Base-by-base conservation (phyloP, 768 basidiomycete genomes). In the Tulasnella sp. region DNA sequence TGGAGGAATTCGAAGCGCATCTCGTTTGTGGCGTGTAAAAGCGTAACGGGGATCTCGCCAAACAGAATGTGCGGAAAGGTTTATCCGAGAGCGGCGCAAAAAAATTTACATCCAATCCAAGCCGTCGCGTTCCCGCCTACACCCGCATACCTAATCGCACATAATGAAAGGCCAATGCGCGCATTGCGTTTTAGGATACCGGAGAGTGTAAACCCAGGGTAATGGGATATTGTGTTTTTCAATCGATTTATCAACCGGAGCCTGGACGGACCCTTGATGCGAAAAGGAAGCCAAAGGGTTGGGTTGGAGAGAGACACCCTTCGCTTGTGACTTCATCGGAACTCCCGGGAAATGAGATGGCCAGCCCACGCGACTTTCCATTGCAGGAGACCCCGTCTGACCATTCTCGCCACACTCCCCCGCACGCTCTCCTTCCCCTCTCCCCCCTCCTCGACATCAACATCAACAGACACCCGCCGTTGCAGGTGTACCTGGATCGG, bases 171-270 rank as follows among this genome's bases (percentile, higher is more conserved):
- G 44, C 11, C 44, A 44, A 35, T 2, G 35, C 35, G 35, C 35
- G 5, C 35, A 35, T 35, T 29, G n/a, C 23, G 5, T 5, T 5
- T 42, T 40, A 73, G n/a, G 26, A 73, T 15, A 73, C 71, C 46
- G 32, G 44, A 44, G 44, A 3, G 51, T n/a, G 15, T 16, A 23
- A 20, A 67, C 3, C 61, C 61, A 35, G 32, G 26, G 32, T 67
- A 35, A 35, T 67, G 61, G 61, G 26, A 29, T 26, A 44, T 44
- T 44, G 13, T 44, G 44, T 44, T 44, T 67, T 67, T 67, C 26
- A 29, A 67, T 67, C 61, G 61, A 67, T 67, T 29, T 67, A 67
- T 67, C 61, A 67, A 67, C 26, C 29, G 61, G 61, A 67, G 61
- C 61, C 61, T 67, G 61, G 61, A 13, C 39, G 11, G 13, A n/a